A percentile compares a stretch with the other conserved stretches of the same genome.
Evolutionary conservation across 768 basidiomycete species (phyloP).

Genomic region (Macrolepiota albuminosa): DNA sequence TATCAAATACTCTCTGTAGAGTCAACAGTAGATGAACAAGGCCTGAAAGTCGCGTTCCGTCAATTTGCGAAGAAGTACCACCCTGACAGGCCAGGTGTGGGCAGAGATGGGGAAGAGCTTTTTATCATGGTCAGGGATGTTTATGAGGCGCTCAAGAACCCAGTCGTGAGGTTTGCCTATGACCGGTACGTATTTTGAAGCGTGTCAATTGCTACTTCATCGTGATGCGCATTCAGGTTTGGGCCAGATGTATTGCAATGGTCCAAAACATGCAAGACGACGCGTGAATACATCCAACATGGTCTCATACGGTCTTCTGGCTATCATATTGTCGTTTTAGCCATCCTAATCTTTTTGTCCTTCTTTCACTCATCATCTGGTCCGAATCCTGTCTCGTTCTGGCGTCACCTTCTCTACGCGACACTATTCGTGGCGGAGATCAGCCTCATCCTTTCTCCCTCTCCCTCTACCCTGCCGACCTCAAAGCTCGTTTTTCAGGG

Average conservation of each 20-base stretch:
- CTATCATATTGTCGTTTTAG: slow-evolving; percentile 61
- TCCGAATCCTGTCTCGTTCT: slow-evolving; percentile 59
- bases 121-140: slow-evolving; percentile 73
- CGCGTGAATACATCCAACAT: slow-evolving; percentile 61
- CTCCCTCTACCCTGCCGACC: slow-evolving; percentile 27
- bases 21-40: slow-evolving; percentile 58
- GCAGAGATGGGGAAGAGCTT: slow-evolving; percentile 48
- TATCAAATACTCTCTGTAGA: slow-evolving; percentile 69
- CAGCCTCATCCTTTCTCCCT: slow-evolving; percentile 57
- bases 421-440: slow-evolving; percentile 59
- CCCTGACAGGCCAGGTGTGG: slow-evolving; percentile 66
- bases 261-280: slow-evolving; percentile 58
- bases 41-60: slow-evolving; percentile 69
- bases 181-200: slow-evolving; percentile 49
- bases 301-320: slow-evolving; percentile 60
- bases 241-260: slow-evolving; percentile 69
- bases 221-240: slow-evolving; percentile 46
- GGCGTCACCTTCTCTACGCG: slow-evolving; percentile 76
- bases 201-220: background rate
- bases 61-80: slow-evolving; percentile 71
- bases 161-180: slow-evolving; percentile 77
- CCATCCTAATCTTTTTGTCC: slow-evolving; percentile 57
- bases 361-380: slow-evolving; percentile 44
- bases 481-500: slow-evolving; percentile 14
- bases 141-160: slow-evolving; percentile 76